Conservation (phyloP, 2,329 filamentous ascomycete species). For the Cytospora leucostoma region DNA sequence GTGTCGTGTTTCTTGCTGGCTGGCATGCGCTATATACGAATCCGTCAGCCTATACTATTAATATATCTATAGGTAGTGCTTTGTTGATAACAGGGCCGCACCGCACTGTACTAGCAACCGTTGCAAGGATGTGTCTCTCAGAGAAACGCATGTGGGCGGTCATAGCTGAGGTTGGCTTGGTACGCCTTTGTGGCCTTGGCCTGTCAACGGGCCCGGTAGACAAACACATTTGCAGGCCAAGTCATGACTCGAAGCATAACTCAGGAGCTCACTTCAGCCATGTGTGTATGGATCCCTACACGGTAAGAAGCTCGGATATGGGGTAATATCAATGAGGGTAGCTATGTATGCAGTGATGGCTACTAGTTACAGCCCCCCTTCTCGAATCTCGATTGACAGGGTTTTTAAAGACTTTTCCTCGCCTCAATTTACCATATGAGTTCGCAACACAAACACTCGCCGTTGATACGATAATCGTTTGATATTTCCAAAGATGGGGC, state of each 20-base stretch:
- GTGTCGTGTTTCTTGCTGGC: not conserved
- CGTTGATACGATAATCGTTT: not conserved
- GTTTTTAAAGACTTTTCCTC: slow-evolving; percentile 11
- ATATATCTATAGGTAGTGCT: not conserved
- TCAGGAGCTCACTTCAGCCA: not conserved
- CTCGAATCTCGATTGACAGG: slow-evolving; percentile 3
- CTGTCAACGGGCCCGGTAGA: slow-evolving; percentile 1
- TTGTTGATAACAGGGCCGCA: not conserved
- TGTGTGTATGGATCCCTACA: not conserved
- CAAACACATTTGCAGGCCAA: slow-evolving; percentile 6
- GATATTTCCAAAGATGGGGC: not conserved
- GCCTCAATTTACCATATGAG: not conserved
- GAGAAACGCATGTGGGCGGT: slow-evolving; percentile 2
- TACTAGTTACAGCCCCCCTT: not conserved
- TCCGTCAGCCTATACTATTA: not conserved
- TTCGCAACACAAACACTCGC: not conserved
- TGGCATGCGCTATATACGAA: not conserved
- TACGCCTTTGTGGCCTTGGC: not conserved
- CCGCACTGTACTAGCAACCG: not conserved
- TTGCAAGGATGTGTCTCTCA: not conserved
- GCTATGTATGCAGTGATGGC: not conserved
- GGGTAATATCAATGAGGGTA: not conserved
- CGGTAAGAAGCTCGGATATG: not conserved
- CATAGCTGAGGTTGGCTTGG: slow-evolving; percentile 14
- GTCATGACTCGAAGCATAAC: slow-evolving; percentile 9